These are phyloP conservation scores for Ambrosiella beaveri DNA, from an alignment of 2,329 filamentous ascomycete species.

Conservation along the genomic window DNA sequence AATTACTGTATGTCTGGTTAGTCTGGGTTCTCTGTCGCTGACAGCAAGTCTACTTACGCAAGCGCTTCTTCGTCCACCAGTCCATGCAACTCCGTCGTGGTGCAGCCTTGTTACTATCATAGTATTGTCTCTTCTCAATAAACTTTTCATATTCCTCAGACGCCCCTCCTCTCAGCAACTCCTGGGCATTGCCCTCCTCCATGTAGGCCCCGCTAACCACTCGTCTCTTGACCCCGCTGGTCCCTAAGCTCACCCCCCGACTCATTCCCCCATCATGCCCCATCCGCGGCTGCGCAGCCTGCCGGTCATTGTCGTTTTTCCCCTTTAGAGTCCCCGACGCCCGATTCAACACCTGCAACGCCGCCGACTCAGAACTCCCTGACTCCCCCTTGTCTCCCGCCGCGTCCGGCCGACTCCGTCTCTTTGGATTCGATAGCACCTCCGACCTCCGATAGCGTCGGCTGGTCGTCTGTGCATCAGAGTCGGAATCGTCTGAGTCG, in stretches of 20 bases:
- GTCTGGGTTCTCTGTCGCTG: background rate
- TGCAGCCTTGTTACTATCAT: conserved; percentile 26
- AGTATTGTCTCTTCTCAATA: conserved; percentile 26
- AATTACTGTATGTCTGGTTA: conserved; percentile 28
- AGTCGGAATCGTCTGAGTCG: conserved; percentile 2
- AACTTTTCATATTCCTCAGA: conserved; percentile 31
- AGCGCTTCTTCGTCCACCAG: conserved; percentile 17
- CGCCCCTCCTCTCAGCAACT: conserved; percentile 27
- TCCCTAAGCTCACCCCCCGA: conserved; percentile 28
- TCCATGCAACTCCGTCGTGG: conserved; percentile 37
- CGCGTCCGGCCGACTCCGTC: background rate
- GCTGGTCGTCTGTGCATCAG: conserved; percentile 13
- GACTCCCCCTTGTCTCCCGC: background rate
- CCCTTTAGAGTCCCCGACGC: background rate
- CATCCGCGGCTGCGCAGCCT: conserved; percentile 9
- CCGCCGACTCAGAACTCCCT: background rate
- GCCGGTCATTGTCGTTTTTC: background rate
- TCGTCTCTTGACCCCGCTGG: conserved; percentile 33
- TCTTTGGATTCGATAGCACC: background rate
- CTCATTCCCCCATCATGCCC: background rate
- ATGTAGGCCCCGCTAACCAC: conserved; percentile 54
- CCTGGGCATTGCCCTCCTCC: conserved; percentile 42
- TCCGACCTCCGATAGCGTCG: conserved; percentile 2
- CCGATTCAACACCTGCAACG: background rate
- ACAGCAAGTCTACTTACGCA: conserved; percentile 24